Evolutionary conservation across 306 rosid genomes (phyloP).

Genomic region (Canavalia ensiformis): DNA sequence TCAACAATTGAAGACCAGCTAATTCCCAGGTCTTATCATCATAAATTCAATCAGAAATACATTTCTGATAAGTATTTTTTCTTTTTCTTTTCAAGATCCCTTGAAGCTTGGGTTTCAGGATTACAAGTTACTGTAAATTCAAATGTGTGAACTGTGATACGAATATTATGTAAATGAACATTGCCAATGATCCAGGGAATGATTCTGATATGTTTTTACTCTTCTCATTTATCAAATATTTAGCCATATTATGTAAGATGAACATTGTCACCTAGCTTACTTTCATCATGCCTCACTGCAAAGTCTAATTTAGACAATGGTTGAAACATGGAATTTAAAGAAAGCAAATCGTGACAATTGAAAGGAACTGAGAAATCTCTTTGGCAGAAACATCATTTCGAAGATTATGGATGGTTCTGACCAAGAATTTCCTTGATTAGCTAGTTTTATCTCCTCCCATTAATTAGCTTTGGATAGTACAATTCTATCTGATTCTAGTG

Average conservation of each 20-base stretch:
- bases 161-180: not conserved
- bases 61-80: not conserved
- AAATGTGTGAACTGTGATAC: not conserved
- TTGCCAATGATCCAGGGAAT: not conserved
- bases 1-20: not conserved
- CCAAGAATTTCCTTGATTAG: not conserved
- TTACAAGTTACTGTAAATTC: not conserved
- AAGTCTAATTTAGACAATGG: too few species aligned
- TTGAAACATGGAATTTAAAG: too few species aligned
- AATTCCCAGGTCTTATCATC: slow-evolving; percentile 9
- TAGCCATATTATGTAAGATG: too few species aligned
- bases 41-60: slow-evolving; percentile 15
- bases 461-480: not conserved
- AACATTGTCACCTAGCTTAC: too few species aligned
- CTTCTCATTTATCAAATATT: too few species aligned
- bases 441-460: not conserved
- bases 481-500: not conserved
- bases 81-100: not conserved
- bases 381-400: too few species aligned
- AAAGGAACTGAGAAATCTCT: too few species aligned
- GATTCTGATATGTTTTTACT: not conserved
- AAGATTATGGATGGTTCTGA: not conserved
- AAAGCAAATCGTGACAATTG: too few species aligned
- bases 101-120: not conserved
- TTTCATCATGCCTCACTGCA: too few species aligned